Evolutionary conservation across 1,139 yeast species (phyloP).

Genomic region (Wickerhamomyces sp.): DNA sequence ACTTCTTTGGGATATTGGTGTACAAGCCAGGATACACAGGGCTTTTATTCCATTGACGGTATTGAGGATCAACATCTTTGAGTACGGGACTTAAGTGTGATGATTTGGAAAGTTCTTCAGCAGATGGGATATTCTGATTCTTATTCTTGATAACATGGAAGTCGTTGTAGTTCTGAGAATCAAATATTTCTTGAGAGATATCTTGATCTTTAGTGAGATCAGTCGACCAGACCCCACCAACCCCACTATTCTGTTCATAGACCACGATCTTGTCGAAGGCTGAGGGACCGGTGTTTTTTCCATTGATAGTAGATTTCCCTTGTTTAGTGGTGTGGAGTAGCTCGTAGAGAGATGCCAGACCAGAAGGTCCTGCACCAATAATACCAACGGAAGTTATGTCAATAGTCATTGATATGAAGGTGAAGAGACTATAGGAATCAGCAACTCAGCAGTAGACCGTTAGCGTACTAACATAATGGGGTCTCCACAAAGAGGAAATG

Average conservation of each 20-base stretch:
- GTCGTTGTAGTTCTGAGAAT: constrained; percentile 21
- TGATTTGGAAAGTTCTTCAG: constrained; percentile 4
- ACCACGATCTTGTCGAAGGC: constrained; percentile 29
- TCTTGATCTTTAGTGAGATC: constrained; percentile 27
- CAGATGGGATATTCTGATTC: constrained; percentile 11
- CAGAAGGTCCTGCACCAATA: constrained; percentile 32
- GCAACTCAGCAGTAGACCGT: too few species aligned
- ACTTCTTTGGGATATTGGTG: constrained; percentile 43
- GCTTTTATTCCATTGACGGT: constrained; percentile 35
- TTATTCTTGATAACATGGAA: constrained; percentile 20
- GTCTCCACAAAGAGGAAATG: too few species aligned
- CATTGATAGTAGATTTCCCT: constrained; percentile 20
- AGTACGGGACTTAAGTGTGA: constrained; percentile 13
- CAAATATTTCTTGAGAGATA: constrained; percentile 31
- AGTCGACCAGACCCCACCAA: constrained; percentile 34
- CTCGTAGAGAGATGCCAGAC: constrained; percentile 29
- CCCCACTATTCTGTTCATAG: constrained; percentile 28
- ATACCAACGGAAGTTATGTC: constrained; percentile 24
- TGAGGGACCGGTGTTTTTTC: constrained; percentile 8
- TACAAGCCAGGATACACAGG: constrained; percentile 41
- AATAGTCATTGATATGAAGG: too few species aligned
- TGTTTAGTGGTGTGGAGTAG: constrained; percentile 25
- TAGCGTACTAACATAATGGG: too few species aligned
- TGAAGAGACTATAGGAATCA: too few species aligned
- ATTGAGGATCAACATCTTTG: constrained; percentile 11